Evolutionary conservation across 352 stramenopile species (phyloP), one percentile per base, ranked within the genome.

Genomic region (Phytophthora palmivora): DNA sequence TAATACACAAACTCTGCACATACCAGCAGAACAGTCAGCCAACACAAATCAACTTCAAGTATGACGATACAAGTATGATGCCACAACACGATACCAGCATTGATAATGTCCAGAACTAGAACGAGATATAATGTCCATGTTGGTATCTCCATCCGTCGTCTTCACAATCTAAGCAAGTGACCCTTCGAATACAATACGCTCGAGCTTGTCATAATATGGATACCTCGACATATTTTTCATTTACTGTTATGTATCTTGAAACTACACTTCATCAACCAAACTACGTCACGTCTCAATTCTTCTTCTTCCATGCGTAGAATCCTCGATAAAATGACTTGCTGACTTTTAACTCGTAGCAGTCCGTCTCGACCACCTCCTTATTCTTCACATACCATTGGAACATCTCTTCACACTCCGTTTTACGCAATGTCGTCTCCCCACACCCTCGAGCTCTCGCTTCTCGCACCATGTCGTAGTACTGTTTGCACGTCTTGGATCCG

Each of bases 1-100:
- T 91, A 85, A 61, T 93, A 97, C 10, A 92, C 78, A 62, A 97
- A 97, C 48, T 91, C 85, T 83, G 54, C 46, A 33, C 33, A 33
- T 18, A 16, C 19, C 15, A 37, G 18, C n/a, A 11, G 7, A 33
- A 21, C 21, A 18, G 28, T 19, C 26, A 36, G 26, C 15, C 36
- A 16, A 36, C 9, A 30, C 37, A 11, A 10, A n/a, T 11, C 8
- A 32, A 33, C 48, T 5, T 34, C 33, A 39, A 48, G 22, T 0
- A n/a, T n/a, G n/a, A n/a, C n/a, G n/a, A n/a, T n/a, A n/a, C n/a
- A n/a, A n/a, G n/a, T n/a, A 22, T 15, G 21, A 30, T 33, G 9
- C 6, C 19, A 14, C 30, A 30, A 15, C 39, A 21, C 12, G n/a
- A 44, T 63, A 61, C 58, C 58, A 62, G 58, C 42, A 15, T 37